Conservation (phyloP, 2,329 filamentous ascomycete species). For the Cladophialophora bantiana region DNA sequence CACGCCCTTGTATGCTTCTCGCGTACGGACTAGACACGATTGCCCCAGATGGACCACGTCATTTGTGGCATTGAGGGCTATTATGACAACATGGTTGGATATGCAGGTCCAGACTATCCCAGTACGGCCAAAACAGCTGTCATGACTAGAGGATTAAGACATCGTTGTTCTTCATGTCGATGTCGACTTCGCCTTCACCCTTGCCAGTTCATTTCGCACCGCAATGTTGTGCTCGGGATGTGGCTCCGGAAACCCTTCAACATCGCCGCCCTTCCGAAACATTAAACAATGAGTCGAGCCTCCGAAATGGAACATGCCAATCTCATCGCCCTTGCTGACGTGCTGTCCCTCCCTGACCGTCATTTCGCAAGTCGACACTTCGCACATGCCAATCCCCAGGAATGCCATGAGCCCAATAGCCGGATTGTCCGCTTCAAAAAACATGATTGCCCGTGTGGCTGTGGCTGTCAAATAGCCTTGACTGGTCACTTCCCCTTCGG, state of each 20-base stretch:
- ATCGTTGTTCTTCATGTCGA: not conserved
- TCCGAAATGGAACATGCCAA: constrained; percentile 84
- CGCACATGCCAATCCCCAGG: constrained; percentile 76
- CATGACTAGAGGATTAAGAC: too few species aligned
- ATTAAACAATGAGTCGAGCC: constrained; percentile 73
- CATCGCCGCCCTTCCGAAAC: constrained; percentile 58
- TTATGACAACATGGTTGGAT: too few species aligned
- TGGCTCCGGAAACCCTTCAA: constrained; percentile 51
- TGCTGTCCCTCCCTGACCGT: constrained; percentile 71
- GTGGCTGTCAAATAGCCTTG: constrained; percentile 72
- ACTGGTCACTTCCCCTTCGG: constrained; percentile 47
- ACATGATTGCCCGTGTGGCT: constrained; percentile 73
- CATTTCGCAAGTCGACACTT: constrained; percentile 76
- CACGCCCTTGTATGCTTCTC: too few species aligned
- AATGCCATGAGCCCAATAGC: constrained; percentile 74
- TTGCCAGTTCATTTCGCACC: constrained; percentile 49
- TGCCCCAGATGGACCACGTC: too few species aligned
- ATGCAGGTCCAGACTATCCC: too few species aligned
- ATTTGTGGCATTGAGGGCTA: too few species aligned
- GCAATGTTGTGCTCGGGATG: constrained; percentile 51
- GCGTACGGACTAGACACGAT: too few species aligned
- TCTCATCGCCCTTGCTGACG: constrained; percentile 72
- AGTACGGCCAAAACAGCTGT: too few species aligned
- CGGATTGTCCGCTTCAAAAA: constrained; percentile 73
- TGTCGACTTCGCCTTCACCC: constrained; percentile 41